Percentiles rank a stretch among this genome's conserved stretches.
Conservation (phyloP, 331 rosid genomes). For the Stylosanthes scabra region DNA sequence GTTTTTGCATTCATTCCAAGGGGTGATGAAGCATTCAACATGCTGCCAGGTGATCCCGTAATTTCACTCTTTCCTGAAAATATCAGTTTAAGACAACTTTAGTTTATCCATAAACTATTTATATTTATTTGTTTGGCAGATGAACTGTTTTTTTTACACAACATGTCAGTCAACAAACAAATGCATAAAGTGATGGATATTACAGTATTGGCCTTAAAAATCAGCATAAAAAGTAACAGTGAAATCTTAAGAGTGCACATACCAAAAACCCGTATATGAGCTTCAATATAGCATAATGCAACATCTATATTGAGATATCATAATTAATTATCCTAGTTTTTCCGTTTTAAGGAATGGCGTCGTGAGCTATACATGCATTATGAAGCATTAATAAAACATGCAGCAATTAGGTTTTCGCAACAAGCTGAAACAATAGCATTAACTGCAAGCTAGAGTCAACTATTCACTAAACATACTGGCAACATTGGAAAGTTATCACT, state of each 20-base stretch:
- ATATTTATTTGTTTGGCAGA: conserved; percentile 30
- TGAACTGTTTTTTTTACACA: conserved; percentile 29
- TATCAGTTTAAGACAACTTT: conserved; percentile 27
- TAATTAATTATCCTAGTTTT: conserved; percentile 28
- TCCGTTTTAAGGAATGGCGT: conserved; percentile 9
- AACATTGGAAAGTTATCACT: conserved; percentile 2
- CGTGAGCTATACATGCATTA: conserved; percentile 14
- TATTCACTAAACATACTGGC: conserved; percentile 1
- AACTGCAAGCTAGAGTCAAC: background rate
- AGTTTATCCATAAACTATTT: conserved; percentile 20
- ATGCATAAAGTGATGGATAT: conserved; percentile 18
- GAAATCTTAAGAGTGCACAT: conserved; percentile 6
- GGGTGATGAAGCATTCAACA: conserved; percentile 50
- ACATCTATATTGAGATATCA: conserved; percentile 21
- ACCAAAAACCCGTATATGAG: background rate
- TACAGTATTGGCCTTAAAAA: conserved; percentile 10
- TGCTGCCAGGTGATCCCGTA: conserved; percentile 45
- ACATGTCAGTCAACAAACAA: conserved; percentile 12
- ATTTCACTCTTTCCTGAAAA: conserved; percentile 56
- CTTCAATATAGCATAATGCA: conserved; percentile 15
- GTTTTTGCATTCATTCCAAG: conserved; percentile 44
- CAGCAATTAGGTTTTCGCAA: conserved; percentile 30
- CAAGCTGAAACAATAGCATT: conserved; percentile 7
- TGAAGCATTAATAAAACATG: conserved; percentile 18
- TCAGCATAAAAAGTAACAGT: conserved; percentile 23